phyloP scores from a whole-genome alignment of 257 asterid species.

The Solanum lignicaule region DNA sequence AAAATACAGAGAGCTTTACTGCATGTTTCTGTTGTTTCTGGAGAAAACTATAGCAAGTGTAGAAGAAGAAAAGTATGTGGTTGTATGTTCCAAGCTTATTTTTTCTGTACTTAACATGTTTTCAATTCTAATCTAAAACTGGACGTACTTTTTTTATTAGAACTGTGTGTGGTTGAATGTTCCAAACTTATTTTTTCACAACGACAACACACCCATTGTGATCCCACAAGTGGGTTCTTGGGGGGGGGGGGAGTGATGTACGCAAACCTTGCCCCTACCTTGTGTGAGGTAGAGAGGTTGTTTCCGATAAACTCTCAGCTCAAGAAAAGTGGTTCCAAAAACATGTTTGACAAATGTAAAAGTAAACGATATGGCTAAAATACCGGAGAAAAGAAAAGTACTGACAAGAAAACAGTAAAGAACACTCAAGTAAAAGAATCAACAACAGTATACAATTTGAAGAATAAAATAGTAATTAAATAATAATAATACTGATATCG shows the following conservation, averaged over 20 bases:
- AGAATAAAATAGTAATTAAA: not conserved
- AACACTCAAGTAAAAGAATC: not conserved
- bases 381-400: not conserved
- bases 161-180: not conserved
- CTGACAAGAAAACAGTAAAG: not conserved
- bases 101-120: not conserved
- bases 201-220: not conserved
- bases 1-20: not conserved
- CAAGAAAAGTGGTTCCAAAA: not conserved
- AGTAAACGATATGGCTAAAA: not conserved
- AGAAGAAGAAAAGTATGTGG: not conserved
- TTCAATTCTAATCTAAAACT: not conserved
- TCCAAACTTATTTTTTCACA: not conserved
- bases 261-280: not conserved
- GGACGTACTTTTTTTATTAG: not conserved
- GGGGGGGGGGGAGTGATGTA: not conserved
- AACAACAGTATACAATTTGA: not conserved
- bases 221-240: not conserved
- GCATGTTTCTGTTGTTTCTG: not conserved
- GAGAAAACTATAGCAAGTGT: not conserved
- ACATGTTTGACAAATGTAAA: not conserved
- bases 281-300: not conserved
- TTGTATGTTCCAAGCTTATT: not conserved
- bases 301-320: not conserved
- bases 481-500: not conserved